These are phyloP conservation scores for Penicillium sp. DNA, from an alignment of 2,329 filamentous ascomycete genomes.

Conservation along the genomic window DNA sequence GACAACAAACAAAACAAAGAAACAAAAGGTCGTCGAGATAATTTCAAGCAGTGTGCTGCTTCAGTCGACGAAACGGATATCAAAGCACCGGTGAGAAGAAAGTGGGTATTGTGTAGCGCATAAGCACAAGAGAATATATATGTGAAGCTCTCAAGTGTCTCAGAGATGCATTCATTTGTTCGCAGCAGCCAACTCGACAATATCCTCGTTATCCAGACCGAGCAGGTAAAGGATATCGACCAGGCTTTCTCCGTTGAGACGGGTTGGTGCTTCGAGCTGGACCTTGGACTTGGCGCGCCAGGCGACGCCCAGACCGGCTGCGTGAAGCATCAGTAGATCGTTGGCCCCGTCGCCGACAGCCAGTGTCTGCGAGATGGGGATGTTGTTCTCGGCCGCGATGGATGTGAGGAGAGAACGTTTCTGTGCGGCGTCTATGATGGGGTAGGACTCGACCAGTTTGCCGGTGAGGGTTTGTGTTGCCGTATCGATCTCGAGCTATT, in stretches of 20 bases:
- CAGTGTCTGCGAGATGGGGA: slow-evolving; percentile 53
- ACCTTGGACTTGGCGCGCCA: slow-evolving; percentile 63
- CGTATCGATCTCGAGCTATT: slow-evolving; percentile 48
- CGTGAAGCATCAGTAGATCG: slow-evolving; percentile 61
- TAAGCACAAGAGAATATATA: not conserved
- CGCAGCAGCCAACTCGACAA: slow-evolving; percentile 41
- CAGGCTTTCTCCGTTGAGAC: slow-evolving; percentile 56
- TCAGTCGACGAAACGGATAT: slow-evolving; percentile 4
- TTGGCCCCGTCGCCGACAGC: slow-evolving; percentile 63
- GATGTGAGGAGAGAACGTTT: slow-evolving; percentile 54
- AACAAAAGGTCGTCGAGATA: not conserved
- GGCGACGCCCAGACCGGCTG: slow-evolving; percentile 59
- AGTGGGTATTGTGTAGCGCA: slow-evolving; percentile 8
- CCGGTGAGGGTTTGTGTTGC: slow-evolving; percentile 52
- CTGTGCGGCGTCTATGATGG: slow-evolving; percentile 57
- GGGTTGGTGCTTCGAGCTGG: slow-evolving; percentile 56
- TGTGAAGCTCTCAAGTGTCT: not conserved
- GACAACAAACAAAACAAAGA: not conserved
- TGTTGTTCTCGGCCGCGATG: slow-evolving; percentile 52
- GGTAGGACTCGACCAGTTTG: slow-evolving; percentile 49
- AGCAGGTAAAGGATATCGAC: slow-evolving; percentile 57
- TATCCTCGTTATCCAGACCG: slow-evolving; percentile 50
- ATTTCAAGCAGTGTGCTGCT: not conserved
- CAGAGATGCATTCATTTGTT: slow-evolving; percentile 6
- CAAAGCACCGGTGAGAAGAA: not conserved